These are phyloP conservation scores for Ceratorhiza oryzae-sativae DNA, from an alignment of 1,284 basidiomycete species.

Conservation along the genomic window DNA sequence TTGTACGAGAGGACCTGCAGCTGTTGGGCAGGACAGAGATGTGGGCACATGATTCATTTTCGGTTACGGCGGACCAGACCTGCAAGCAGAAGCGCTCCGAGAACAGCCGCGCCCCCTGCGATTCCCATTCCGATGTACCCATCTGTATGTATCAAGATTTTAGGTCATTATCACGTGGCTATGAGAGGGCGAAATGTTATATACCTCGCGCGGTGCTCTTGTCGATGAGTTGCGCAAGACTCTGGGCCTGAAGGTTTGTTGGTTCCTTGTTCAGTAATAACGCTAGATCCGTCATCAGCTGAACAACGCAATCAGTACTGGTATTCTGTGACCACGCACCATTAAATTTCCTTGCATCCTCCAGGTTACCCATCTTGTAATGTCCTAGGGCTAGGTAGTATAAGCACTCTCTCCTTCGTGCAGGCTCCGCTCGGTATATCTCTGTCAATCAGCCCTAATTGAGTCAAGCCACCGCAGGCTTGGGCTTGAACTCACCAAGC, in stretches of 20 bases:
- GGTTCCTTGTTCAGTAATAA: slow-evolving; percentile 93
- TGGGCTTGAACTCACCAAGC: slow-evolving; percentile 69
- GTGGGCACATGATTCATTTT: slow-evolving; percentile 33
- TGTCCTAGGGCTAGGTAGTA: slow-evolving; percentile 97
- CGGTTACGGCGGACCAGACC: slow-evolving; percentile 75
- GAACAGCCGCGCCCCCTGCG: slow-evolving; percentile 86
- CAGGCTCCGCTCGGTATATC: slow-evolving; percentile 89
- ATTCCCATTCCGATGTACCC: slow-evolving; percentile 95
- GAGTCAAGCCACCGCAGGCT: neutral
- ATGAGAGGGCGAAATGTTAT: slow-evolving; percentile 44
- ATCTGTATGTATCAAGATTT: slow-evolving; percentile 58
- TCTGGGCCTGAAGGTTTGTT: slow-evolving; percentile 91
- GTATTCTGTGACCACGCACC: slow-evolving; percentile 59
- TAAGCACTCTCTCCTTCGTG: slow-evolving; percentile 90
- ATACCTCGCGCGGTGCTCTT: slow-evolving; percentile 84
- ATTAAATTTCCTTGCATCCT: slow-evolving; percentile 93
- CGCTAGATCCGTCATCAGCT: slow-evolving; percentile 57
- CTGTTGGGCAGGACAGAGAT: slow-evolving; percentile 16
- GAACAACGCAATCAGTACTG: neutral
- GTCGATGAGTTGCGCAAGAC: slow-evolving; percentile 85
- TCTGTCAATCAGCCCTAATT: slow-evolving; percentile 59
- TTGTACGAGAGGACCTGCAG: slow-evolving; percentile 32
- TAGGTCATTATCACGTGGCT: slow-evolving; percentile 30
- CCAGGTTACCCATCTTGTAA: slow-evolving; percentile 96
- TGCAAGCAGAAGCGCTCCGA: slow-evolving; percentile 84